Conservation (phyloP, 805 yeast genomes). For the Lipomyces japonicus region DNA sequence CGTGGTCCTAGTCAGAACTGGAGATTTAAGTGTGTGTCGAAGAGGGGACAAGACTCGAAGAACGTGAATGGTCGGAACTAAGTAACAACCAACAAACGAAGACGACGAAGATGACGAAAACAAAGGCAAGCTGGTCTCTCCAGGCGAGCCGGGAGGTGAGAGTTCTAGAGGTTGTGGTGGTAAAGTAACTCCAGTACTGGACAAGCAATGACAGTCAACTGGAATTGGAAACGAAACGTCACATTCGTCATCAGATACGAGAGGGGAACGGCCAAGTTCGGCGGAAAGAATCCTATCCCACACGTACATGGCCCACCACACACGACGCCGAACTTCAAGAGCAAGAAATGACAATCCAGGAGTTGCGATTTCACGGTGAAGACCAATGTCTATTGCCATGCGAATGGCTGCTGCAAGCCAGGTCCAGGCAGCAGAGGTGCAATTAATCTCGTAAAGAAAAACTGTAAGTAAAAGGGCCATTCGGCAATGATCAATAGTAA, state of each 20-base stretch:
- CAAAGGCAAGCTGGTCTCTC: not conserved
- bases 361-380: conserved; percentile 12
- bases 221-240: conserved; percentile 23
- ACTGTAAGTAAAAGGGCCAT: conserved; percentile 28
- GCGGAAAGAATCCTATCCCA: conserved; percentile 31
- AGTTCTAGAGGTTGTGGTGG: conserved; percentile 2
- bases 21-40: conserved; percentile 11
- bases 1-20: conserved; percentile 13
- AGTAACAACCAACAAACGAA: conserved; percentile 11
- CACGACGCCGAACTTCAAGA: conserved; percentile 25
- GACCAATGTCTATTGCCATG: conserved; percentile 26
- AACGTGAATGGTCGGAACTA: conserved; percentile 21
- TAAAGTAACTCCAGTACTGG: conserved; percentile 1
- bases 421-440: conserved; percentile 28
- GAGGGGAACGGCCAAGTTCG: conserved; percentile 23
- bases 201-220: conserved; percentile 18
- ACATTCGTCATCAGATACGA: conserved; percentile 24
- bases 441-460: conserved; percentile 28
- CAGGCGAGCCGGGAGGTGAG: not conserved
- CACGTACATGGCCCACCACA: conserved; percentile 31
- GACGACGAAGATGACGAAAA: not conserved
- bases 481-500: conserved; percentile 23
- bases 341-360: conserved; percentile 6
- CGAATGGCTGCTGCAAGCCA: conserved; percentile 31
- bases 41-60: conserved; percentile 18